phyloP scores from a whole-genome alignment of 768 basidiomycete genomes.

The Boletus rufocinnamomeus region DNA sequence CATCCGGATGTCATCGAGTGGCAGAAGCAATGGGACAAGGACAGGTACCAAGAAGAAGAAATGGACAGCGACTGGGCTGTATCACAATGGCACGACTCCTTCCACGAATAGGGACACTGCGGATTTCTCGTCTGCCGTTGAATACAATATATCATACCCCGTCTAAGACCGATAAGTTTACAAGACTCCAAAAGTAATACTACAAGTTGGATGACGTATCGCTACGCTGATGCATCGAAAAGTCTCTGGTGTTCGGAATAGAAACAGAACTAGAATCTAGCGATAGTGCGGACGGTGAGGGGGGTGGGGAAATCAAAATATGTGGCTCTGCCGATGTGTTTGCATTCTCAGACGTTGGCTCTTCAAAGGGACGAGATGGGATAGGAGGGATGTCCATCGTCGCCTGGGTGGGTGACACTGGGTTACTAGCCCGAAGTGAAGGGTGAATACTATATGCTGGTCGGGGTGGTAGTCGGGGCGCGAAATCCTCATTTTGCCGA shows the following conservation, averaged over 20 bases:
- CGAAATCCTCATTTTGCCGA: slow-evolving; percentile 60
- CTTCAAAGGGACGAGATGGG: slow-evolving; percentile 32
- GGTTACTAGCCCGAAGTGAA: slow-evolving; percentile 54
- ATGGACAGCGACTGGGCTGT: slow-evolving; percentile 37
- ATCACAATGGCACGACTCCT: slow-evolving; percentile 35
- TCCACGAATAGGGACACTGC: slow-evolving; percentile 12
- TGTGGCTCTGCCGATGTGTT: slow-evolving; percentile 10
- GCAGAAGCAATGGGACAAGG: slow-evolving; percentile 32
- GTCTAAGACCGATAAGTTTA: slow-evolving; percentile 9
- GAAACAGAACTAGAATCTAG: slow-evolving; percentile 16
- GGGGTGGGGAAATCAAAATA: slow-evolving; percentile 15
- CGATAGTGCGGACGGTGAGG: slow-evolving; percentile 24
- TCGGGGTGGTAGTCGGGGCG: slow-evolving; percentile 66
- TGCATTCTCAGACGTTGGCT: slow-evolving; percentile 7
- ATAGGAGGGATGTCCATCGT: slow-evolving; percentile 35
- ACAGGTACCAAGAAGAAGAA: slow-evolving; percentile 33
- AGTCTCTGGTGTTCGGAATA: slow-evolving; percentile 12
- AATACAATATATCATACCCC: slow-evolving; percentile 9
- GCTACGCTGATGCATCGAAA: slow-evolving; percentile 10
- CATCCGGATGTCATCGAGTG: slow-evolving; percentile 38
- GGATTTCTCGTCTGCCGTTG: not conserved
- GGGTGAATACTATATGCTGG: slow-evolving; percentile 80
- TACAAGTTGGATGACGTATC: slow-evolving; percentile 20
- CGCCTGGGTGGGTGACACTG: slow-evolving; percentile 49
- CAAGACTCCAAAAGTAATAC: not conserved